Evolutionary conservation across 495 filamentous ascomycete species (phyloP), one percentile per base, ranked within the genome.

Genomic region (Penicillium bialowiezense): DNA sequence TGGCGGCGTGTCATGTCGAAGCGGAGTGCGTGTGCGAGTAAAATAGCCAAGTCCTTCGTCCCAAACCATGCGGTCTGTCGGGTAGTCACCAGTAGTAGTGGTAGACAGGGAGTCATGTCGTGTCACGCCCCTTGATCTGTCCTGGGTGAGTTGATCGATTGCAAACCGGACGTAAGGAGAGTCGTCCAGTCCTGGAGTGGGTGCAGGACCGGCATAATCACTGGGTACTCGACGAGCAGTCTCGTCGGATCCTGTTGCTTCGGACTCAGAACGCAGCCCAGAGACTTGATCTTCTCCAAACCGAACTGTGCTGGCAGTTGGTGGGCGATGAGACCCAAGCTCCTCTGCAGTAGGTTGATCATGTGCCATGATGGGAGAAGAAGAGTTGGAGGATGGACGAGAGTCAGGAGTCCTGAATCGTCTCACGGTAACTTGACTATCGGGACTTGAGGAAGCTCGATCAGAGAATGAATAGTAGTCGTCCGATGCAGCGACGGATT

Each of bases 101-200:
- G 70, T 77, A 2, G 58, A 64, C 14, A 60, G 41, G 3, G 72
- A 69, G 23, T 58, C 63, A 1, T 67, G 63, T 54, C 73, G 62
- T 26, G 58, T 54, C 7, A 59, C 39, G 1, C 62, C 63, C 13
- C 54, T 42, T 5, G 78, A 69, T 39, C 83, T 77, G 45, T 86
- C 83, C 53, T 88, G 67, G 6, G 86, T 88, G 43, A 89, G 72
- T 58, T 88, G 85, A 42, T 87, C 83, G 40, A 89, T 83, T 29
- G 86, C 86, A 60, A 86, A 88, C 24, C 77, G 82, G 38, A 89
- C 83, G 57, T 84, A 88, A 12, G 84, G 84, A 24, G 80, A 83
- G 61, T 87, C 80, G 52, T 88, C 85, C 36, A 79, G 58, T 10
- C 76, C 82, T 1, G 86, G 86, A 1, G 86, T 86, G 1, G 81